Percentiles rank a stretch among this genome's conserved stretches.
These are phyloP conservation scores for Halenospora varia DNA, from an alignment of 495 filamentous ascomycete genomes.

Conservation along the genomic window DNA sequence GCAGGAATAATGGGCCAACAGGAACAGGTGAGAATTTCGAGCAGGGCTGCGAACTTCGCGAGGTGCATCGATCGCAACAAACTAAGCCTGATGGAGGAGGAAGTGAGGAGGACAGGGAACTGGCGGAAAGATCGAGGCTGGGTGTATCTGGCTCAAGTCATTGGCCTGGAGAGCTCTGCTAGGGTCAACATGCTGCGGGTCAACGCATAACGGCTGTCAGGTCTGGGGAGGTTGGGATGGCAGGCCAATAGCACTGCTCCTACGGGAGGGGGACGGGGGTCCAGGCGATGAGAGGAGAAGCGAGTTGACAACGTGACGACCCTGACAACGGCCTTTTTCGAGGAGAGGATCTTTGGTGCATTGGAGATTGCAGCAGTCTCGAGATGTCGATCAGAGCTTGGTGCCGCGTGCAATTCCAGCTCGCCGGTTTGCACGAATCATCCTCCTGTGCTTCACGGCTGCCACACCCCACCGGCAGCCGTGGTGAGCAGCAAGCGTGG, in stretches of 20 bases:
- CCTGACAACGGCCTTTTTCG: background rate
- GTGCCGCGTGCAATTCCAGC: background rate
- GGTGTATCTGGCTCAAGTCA: slow-evolving; percentile 18
- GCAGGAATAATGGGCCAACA: slow-evolving; percentile 21
- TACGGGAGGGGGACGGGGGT: slow-evolving; percentile 1
- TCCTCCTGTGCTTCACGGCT: too few species aligned
- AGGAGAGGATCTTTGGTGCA: background rate
- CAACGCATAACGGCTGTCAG: slow-evolving; percentile 25
- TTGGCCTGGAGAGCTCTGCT: slow-evolving; percentile 16
- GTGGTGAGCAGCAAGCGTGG: too few species aligned
- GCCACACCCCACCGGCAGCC: too few species aligned
- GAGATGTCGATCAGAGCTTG: background rate
- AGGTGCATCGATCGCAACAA: slow-evolving; percentile 19
- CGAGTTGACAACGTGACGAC: slow-evolving; percentile 20
- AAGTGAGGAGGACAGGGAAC: slow-evolving; percentile 14
- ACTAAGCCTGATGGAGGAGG: slow-evolving; percentile 21
- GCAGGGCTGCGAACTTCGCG: slow-evolving; percentile 15
- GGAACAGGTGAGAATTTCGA: slow-evolving; percentile 13
- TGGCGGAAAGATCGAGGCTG: slow-evolving; percentile 23
- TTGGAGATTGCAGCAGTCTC: background rate
- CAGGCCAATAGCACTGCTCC: slow-evolving; percentile 11
- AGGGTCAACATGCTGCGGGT: slow-evolving; percentile 18
- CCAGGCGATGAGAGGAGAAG: background rate
- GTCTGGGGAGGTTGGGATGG: slow-evolving; percentile 8
- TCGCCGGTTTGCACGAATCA: background rate